A percentile compares a stretch with the other conserved stretches of the same genome.
Evolutionary conservation across 2,329 filamentous ascomycete species (phyloP).

Genomic region (Stenocarpella maydis): DNA sequence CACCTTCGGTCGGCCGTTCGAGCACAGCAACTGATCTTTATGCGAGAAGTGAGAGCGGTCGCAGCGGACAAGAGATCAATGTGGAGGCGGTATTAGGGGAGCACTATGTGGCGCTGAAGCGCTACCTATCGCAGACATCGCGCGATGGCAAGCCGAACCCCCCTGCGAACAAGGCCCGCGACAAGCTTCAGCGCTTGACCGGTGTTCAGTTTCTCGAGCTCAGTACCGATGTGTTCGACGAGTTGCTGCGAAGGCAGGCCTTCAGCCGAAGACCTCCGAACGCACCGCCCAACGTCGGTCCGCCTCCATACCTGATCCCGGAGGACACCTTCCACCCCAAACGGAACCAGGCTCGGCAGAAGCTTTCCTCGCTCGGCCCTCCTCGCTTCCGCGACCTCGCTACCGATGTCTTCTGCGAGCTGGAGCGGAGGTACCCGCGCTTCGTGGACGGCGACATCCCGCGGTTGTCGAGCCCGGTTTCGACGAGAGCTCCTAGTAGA

Average conservation of each 20-base stretch:
- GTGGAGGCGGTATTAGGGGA: constrained; percentile 72
- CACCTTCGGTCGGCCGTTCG: constrained; percentile 85
- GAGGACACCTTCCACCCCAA: constrained; percentile 94
- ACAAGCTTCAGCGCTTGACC: constrained; percentile 91
- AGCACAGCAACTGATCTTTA: constrained; percentile 81
- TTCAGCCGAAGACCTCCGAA: constrained; percentile 63
- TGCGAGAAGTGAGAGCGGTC: constrained; percentile 71
- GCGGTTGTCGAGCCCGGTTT: constrained; percentile 74
- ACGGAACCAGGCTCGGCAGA: constrained; percentile 96
- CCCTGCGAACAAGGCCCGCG: constrained; percentile 86
- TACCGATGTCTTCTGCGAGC: constrained; percentile 94
- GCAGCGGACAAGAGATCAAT: constrained; percentile 67
- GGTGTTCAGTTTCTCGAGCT: constrained; percentile 95
- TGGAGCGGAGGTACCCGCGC: constrained; percentile 87
- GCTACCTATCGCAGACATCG: constrained; percentile 74
- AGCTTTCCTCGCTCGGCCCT: constrained; percentile 87
- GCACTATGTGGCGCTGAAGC: constrained; percentile 82
- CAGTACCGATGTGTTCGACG: constrained; percentile 97
- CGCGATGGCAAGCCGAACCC: constrained; percentile 79
- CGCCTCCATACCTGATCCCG: constrained; percentile 81
- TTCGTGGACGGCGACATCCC: constrained; percentile 76
- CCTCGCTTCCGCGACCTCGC: constrained; percentile 90
- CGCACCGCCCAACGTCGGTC: constrained; percentile 56
- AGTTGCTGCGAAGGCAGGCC: constrained; percentile 86
- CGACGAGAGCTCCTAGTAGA: constrained; percentile 67